Conservation (phyloP, 306 rosid species). For the Cajanus cajan region DNA sequence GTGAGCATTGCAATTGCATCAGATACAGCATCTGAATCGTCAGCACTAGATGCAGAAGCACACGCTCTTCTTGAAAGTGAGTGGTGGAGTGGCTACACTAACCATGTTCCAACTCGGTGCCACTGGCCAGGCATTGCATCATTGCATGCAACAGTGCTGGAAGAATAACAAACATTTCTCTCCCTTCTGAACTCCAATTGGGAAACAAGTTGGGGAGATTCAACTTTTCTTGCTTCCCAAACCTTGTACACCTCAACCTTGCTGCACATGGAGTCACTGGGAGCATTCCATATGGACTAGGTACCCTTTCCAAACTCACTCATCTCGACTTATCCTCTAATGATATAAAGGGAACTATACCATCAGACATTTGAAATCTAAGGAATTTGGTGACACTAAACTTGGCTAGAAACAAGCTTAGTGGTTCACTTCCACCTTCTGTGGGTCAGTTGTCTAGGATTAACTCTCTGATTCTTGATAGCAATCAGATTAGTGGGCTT, state of each 20-base stretch:
- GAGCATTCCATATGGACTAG: background rate
- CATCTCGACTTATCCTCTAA: slow-evolving; percentile 15
- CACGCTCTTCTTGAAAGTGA: background rate
- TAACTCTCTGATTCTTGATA: background rate
- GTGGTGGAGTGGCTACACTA: slow-evolving; percentile 5
- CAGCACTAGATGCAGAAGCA: background rate
- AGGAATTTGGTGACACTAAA: background rate
- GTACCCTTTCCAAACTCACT: slow-evolving; percentile 15
- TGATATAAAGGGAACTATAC: background rate
- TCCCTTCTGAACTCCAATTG: background rate
- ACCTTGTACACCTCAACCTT: slow-evolving; percentile 12
- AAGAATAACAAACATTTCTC: slow-evolving; percentile 8
- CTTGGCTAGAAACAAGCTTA: background rate
- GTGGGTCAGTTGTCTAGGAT: slow-evolving; percentile 1
- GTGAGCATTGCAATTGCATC: background rate
- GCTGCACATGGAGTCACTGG: background rate
- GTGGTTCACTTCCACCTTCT: background rate
- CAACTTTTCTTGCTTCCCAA: slow-evolving; percentile 20
- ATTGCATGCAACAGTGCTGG: background rate
- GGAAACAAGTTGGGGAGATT: background rate
- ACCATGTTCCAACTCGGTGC: background rate
- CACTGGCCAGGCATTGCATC: slow-evolving; percentile 20
- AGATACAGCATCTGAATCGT: background rate
- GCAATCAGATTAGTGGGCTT: background rate
- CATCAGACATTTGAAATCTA: background rate